These are phyloP conservation scores for Aspergillus brasiliensis DNA, from an alignment of 2,329 filamentous ascomycete genomes.

Conservation along the genomic window DNA sequence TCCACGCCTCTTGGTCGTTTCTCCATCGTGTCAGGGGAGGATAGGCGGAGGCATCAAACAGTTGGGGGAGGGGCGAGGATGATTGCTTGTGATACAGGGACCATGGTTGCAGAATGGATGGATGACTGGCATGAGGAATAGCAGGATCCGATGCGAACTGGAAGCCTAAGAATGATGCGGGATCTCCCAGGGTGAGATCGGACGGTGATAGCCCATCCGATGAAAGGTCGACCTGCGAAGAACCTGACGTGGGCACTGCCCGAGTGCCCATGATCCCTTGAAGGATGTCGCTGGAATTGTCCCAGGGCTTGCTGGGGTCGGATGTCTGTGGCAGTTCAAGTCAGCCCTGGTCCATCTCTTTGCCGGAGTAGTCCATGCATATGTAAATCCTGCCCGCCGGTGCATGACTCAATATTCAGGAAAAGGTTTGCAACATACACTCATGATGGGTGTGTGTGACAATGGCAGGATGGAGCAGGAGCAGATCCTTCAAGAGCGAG, in stretches of 20 bases:
- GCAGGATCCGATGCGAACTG: conserved; percentile 28
- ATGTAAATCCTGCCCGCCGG: background rate
- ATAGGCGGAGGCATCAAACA: conserved; percentile 27
- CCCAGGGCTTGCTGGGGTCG: conserved; percentile 22
- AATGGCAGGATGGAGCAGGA: background rate
- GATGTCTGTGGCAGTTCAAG: conserved; percentile 16
- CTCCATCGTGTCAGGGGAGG: conserved; percentile 19
- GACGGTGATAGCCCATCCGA: conserved; percentile 16
- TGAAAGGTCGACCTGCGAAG: conserved; percentile 17
- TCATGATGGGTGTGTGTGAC: conserved; percentile 13
- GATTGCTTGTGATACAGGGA: conserved; percentile 15
- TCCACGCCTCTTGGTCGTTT: conserved; percentile 36
- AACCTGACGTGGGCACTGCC: conserved; percentile 13
- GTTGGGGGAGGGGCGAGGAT: conserved; percentile 21
- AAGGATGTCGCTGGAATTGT: conserved; percentile 31
- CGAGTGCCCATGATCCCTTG: conserved; percentile 34
- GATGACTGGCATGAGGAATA: conserved; percentile 21
- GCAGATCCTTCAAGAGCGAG: background rate
- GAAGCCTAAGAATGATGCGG: conserved; percentile 29
- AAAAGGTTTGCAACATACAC: conserved; percentile 16
- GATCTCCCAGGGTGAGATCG: conserved; percentile 22
- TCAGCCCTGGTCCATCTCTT: background rate
- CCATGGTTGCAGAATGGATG: conserved; percentile 26
- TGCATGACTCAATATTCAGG: background rate
- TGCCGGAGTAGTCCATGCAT: background rate